Base-by-base conservation (phyloP, 2,329 filamentous ascomycete genomes). In the Penicillium sp. region DNA sequence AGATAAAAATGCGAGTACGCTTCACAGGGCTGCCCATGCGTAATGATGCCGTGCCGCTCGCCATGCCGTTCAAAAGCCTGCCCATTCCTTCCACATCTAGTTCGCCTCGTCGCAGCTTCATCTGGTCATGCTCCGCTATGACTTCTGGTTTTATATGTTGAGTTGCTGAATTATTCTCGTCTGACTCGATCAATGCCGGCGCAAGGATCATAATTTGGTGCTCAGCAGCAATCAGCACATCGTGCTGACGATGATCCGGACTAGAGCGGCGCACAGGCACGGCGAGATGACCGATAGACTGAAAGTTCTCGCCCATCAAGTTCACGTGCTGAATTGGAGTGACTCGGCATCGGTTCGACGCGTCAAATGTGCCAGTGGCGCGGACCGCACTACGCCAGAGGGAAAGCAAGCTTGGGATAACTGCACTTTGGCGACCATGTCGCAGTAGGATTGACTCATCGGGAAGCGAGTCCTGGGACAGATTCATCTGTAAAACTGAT, bases 11-110 rank as follows among this genome's bases (percentile, higher is more conserved):
- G 17, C 62, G 63, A 8, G 59, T 46, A 29, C 62, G 59, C 42
- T 67, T 68, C 33, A 62, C 53, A 7, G 64, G 63, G 36, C 64
- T 68, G 11, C 13, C 59, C 41, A 64, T 57, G 20, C 57, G 54
- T 26, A 63, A 47, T 23, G 63, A 51, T 28, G 54, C 58, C 21
- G 48, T 51, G 8, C 51, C 55, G 20, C 47, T 54, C 2, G 60
- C 57, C 69, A 74, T 74, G 27, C 63, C 63, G 18, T 61, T 68
- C 25, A 74, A 51, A 3, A 74, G 53, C 14, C 70, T 63, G 40
- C 70, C 69, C 69, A 74, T 73, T 32, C 69, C 71, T 28, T 71
- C 64, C 11, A 74, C 60, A 41, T 72, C 70, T 11, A 74, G 60
- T 37, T 71, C 67, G 29, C 70, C 70, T 31, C 58, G 58, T 30